These are phyloP conservation scores for Adansonia digitata DNA, from an alignment of 345 rosid species.

Conservation along the genomic window DNA sequence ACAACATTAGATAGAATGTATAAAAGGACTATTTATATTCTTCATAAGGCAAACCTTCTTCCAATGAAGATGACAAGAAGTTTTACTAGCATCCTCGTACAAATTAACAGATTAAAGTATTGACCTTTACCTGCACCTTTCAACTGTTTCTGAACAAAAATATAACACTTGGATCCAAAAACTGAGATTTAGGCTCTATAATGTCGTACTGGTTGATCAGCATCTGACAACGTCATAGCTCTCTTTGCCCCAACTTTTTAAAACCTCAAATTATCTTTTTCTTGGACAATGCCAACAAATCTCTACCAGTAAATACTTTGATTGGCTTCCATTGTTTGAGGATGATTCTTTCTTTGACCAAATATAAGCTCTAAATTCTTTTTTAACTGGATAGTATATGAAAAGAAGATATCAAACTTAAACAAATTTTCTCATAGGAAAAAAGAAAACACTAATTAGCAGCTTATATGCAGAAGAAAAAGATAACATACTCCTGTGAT, in stretches of 20 bases:
- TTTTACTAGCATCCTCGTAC: slow-evolving; percentile 27
- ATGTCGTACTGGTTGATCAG: slow-evolving; percentile 49
- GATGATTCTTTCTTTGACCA: slow-evolving; percentile 74
- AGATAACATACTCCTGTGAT: slow-evolving; percentile 25
- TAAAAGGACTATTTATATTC: not conserved
- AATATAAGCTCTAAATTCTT: slow-evolving; percentile 62
- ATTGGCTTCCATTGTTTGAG: slow-evolving; percentile 61
- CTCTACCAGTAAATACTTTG: slow-evolving; percentile 61
- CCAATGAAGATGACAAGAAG: slow-evolving; percentile 4
- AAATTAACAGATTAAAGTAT: slow-evolving; percentile 32
- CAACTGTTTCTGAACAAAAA: slow-evolving; percentile 43
- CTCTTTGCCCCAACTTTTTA: slow-evolving; percentile 66
- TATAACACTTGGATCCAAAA: slow-evolving; percentile 40
- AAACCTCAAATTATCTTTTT: slow-evolving; percentile 50
- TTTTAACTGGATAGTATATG: slow-evolving; percentile 64
- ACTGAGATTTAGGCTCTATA: slow-evolving; percentile 47
- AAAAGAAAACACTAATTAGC: slow-evolving; percentile 2
- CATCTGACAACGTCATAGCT: slow-evolving; percentile 52
- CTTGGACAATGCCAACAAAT: slow-evolving; percentile 45
- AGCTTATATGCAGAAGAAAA: slow-evolving; percentile 19
- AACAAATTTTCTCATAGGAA: slow-evolving; percentile 18
- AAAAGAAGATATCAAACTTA: slow-evolving; percentile 60
- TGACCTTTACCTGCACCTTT: slow-evolving; percentile 58
- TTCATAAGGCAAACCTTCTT: slow-evolving; percentile 10
- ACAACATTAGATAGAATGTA: not conserved